These are phyloP conservation scores for Peterozyma toletana DNA, from an alignment of 805 yeast species.

Conservation along the genomic window DNA sequence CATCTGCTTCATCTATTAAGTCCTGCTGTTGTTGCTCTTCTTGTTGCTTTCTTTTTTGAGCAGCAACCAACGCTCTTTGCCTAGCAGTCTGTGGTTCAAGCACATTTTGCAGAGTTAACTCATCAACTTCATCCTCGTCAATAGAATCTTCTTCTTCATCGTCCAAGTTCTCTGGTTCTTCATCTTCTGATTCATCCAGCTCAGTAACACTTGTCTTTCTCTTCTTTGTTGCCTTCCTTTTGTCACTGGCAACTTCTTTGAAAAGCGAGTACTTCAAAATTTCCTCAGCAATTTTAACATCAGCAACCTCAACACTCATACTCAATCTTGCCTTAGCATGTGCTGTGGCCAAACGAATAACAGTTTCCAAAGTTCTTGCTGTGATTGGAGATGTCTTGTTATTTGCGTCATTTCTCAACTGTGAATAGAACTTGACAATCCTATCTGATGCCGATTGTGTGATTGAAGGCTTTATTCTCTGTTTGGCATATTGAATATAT, in stretches of 20 bases:
- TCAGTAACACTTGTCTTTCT: conserved; percentile 22
- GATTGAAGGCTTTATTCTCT: conserved; percentile 74
- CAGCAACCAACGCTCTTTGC: conserved; percentile 19
- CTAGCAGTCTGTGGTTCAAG: conserved; percentile 9
- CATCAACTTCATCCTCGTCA: conserved; percentile 12
- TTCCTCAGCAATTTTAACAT: conserved; percentile 82
- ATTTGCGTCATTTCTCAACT: conserved; percentile 72
- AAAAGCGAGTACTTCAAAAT: conserved; percentile 80
- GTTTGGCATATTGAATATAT: conserved; percentile 90
- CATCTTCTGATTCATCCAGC: conserved; percentile 8
- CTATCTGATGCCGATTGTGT: conserved; percentile 71
- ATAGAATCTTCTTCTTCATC: conserved; percentile 20
- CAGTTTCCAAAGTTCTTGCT: conserved; percentile 95
- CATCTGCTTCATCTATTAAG: conserved; percentile 12
- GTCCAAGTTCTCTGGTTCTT: conserved; percentile 16
- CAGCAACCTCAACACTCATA: conserved; percentile 61
- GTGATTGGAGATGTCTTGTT: conserved; percentile 89
- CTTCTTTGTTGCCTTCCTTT: conserved; percentile 22
- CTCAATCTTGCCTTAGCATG: conserved; percentile 95
- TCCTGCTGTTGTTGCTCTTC: conserved; percentile 20
- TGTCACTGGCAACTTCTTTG: conserved; percentile 49
- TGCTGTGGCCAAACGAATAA: conserved; percentile 91
- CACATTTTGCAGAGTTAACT: neutral
- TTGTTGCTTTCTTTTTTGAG: conserved; percentile 22
- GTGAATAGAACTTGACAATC: conserved; percentile 75